Evolutionary conservation across 73 alveolate species (phyloP).

Genomic region (Paramecium octaurelia): DNA sequence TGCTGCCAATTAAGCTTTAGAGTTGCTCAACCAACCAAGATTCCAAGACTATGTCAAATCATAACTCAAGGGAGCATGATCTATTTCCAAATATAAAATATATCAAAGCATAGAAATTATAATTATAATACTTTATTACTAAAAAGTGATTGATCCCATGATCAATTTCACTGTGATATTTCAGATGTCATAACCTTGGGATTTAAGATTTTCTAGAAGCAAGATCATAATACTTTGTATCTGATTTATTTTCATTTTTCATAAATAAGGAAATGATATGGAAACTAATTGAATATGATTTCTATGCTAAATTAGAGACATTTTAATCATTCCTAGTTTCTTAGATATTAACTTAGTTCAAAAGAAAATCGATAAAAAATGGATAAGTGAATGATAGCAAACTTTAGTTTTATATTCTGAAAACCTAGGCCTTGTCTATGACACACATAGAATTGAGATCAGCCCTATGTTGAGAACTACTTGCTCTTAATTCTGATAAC

Average conservation of each 20-base stretch:
- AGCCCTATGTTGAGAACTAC: background rate
- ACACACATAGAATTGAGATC: background rate
- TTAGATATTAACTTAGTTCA: background rate
- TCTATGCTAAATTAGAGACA: background rate
- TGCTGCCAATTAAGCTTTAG: constrained; percentile 36
- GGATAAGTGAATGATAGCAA: background rate
- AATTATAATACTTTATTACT: background rate
- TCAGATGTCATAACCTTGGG: background rate
- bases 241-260: background rate
- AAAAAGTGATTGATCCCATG: background rate
- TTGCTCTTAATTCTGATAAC: background rate
- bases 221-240: background rate
- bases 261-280: background rate
- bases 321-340: background rate
- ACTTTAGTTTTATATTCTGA: background rate
- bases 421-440: background rate
- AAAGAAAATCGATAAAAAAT: background rate
- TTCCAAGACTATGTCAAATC: constrained; percentile 36
- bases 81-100: background rate
- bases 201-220: background rate
- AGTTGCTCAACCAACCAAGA: constrained; percentile 33
- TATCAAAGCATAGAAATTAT: constrained; percentile 11
- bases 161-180: background rate
- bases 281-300: background rate
- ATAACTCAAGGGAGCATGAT: constrained; percentile 34